These are phyloP conservation scores for Erythrophleum fordii DNA, from an alignment of 306 rosid species.

Conservation along the genomic window DNA sequence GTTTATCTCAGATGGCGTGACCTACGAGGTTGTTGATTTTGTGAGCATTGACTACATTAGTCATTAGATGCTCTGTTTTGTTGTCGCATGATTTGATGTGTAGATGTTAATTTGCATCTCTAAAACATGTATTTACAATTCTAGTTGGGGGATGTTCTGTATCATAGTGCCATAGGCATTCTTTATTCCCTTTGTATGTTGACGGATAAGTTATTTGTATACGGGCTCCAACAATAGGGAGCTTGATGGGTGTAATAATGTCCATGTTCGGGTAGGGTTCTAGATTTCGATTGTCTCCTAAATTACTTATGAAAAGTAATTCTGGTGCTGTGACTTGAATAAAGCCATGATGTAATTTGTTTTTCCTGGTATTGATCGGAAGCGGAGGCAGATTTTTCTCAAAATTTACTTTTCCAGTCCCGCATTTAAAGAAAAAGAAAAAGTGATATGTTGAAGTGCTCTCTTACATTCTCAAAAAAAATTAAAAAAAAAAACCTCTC, in stretches of 20 bases:
- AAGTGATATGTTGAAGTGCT: too few species aligned
- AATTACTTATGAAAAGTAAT: neutral
- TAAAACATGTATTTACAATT: neutral
- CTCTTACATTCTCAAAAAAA: too few species aligned
- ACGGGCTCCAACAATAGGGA: neutral
- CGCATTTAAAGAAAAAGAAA: neutral
- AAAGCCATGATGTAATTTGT: neutral
- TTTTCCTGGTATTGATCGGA: neutral
- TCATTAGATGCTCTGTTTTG: constrained; percentile 15
- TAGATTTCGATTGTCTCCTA: neutral
- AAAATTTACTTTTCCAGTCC: neutral
- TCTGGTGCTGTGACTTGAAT: neutral
- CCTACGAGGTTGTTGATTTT: constrained; percentile 72
- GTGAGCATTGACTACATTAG: neutral
- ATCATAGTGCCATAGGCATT: neutral
- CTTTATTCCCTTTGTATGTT: neutral
- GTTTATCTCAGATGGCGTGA: constrained; percentile 96
- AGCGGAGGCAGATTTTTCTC: neutral
- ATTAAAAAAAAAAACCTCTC: too few species aligned
- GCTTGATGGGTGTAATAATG: neutral
- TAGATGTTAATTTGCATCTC: neutral
- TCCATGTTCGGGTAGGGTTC: neutral
- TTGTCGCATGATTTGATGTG: constrained; percentile 2
- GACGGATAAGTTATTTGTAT: neutral
- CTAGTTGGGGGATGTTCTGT: neutral